phyloP scores from a whole-genome alignment of 2,329 filamentous ascomycete genomes.

The Talaromyces albobiverticillius region DNA sequence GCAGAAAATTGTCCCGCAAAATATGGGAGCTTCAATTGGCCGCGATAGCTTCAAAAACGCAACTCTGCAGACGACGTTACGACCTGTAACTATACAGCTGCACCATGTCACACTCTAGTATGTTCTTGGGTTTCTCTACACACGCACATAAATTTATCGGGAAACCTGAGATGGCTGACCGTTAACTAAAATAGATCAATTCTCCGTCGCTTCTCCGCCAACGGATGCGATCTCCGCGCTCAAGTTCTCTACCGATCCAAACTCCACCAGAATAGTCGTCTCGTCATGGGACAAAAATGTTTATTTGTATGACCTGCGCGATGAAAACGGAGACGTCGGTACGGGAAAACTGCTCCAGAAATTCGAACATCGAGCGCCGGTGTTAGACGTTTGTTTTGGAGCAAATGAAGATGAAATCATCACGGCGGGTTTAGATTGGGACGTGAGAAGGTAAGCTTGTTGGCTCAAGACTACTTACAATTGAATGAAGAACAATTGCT shows the following conservation, averaged over 20 bases:
- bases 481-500: constrained; percentile 8
- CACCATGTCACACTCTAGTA: constrained; percentile 43
- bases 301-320: constrained; percentile 77
- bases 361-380: constrained; percentile 77
- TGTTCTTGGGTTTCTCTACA: constrained; percentile 14
- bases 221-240: constrained; percentile 83
- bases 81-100: neutral
- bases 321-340: constrained; percentile 53
- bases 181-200: constrained; percentile 57
- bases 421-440: constrained; percentile 80
- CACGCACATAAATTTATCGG: neutral
- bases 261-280: constrained; percentile 75
- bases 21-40: constrained; percentile 25
- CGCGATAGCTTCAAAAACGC: neutral
- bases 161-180: constrained; percentile 8
- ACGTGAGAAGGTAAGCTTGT: constrained; percentile 66
- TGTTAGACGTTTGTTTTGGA: constrained; percentile 90
- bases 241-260: constrained; percentile 75
- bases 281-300: constrained; percentile 93
- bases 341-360: constrained; percentile 65
- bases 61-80: constrained; percentile 4
- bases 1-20: constrained; percentile 16
- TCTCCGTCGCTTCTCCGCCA: constrained; percentile 77
- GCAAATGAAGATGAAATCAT: constrained; percentile 78
- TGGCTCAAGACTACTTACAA: constrained; percentile 6